Base-by-base conservation (phyloP, 371 early-diverging fungal genomes). In the Pancytospora philotis region DNA sequence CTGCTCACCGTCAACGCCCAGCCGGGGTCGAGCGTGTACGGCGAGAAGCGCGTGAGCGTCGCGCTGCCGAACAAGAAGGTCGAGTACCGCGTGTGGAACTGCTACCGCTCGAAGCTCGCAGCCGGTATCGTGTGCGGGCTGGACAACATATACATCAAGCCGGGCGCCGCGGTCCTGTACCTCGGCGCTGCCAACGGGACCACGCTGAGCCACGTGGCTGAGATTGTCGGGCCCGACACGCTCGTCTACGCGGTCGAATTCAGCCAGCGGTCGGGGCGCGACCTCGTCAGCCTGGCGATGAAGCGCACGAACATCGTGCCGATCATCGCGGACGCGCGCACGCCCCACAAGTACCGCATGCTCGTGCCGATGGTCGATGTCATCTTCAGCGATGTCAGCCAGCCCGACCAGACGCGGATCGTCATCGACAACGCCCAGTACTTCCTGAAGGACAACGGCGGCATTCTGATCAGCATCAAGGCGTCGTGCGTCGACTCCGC, bases 31-130 rank as follows among this genome's bases (percentile, higher is more conserved):
- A 83, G 89, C 68, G 95, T 95, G 49, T 98, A 98, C 80, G 92
- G 92, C 64, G 99, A 98, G 84, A 98, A 96, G 87, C 86, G 97
- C 77, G 86, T 96, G 76, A 85, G 89, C 30, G 89, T 93, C 34
- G 92, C 91, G 74, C 79, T 80, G 56, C 89, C 91, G 50, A 58
- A 39, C 50, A 86, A 89, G 79, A 96, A 95, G 85, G 86, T 88
- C 52, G 99, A 98, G 85, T 98, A 97, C 84, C 87, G 99, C 76
- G 92, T 94, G 58, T 98, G 99, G 99, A 98, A 98, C 84, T 95
- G 93, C 66, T 98, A 94, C 89, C 88, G 99, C 82, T 91, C 92
- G 76, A 98, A 98, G 88, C 81, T 98, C 39, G 97, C 97, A 65
- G 97, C 99, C 72, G 96, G 94, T 80, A 89, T 98, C 65, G 85